Conservation (phyloP, 2,329 filamentous ascomycete species). For the Furcasterigmium sp. region DNA sequence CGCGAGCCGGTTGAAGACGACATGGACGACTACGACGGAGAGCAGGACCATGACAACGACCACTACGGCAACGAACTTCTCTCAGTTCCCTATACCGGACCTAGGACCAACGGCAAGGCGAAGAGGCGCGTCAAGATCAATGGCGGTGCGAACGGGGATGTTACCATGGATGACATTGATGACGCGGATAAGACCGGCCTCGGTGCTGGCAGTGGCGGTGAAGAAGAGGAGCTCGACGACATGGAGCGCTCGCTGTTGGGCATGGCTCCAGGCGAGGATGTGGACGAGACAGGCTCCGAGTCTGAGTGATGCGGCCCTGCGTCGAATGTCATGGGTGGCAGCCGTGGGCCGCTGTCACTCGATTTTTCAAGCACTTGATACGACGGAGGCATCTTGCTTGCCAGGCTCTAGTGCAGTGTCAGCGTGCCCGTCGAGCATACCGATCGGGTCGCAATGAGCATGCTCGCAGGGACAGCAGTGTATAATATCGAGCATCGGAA, state of each 20-base stretch:
- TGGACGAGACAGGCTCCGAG: conserved; percentile 5
- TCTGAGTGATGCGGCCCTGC: background rate
- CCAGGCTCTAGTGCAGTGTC: too few relatives aligned
- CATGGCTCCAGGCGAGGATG: conserved; percentile 8
- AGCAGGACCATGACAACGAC: conserved; percentile 12
- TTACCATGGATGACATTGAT: conserved; percentile 48
- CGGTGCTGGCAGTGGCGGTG: conserved; percentile 17
- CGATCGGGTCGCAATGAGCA: too few relatives aligned
- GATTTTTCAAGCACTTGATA: too few relatives aligned
- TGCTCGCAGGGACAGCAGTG: too few relatives aligned
- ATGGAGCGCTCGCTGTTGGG: conserved; percentile 12
- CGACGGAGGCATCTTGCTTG: too few relatives aligned
- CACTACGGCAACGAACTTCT: conserved; percentile 19
- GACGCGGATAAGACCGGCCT: conserved; percentile 23
- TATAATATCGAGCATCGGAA: too few relatives aligned
- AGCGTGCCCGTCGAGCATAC: too few relatives aligned
- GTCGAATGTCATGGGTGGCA: too few relatives aligned
- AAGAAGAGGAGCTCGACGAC: conserved; percentile 35
- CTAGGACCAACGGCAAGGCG: background rate
- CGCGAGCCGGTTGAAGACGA: conserved; percentile 8
- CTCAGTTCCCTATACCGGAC: conserved; percentile 2
- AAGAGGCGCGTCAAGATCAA: conserved; percentile 15
- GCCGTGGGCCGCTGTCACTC: too few relatives aligned
- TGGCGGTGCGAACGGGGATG: conserved; percentile 34
- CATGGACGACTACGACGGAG: conserved; percentile 14